Conservation (phyloP, 139 green algal genomes). For the Gonium pectorale region DNA sequence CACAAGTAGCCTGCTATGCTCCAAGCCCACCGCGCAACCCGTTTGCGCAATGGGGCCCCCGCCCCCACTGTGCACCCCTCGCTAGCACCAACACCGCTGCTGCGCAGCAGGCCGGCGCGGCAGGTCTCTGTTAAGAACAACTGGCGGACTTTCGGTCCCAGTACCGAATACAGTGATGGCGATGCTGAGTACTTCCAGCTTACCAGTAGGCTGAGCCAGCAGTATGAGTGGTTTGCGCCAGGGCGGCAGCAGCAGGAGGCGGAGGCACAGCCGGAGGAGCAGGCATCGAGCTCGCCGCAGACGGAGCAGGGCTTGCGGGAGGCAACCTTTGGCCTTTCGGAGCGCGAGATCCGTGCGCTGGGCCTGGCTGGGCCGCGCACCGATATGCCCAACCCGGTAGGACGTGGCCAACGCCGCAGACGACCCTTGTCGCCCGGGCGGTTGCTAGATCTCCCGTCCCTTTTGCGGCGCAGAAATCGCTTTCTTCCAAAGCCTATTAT, state of each 20-base stretch:
- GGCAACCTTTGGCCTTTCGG: slow-evolving; percentile 59
- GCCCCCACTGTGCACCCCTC: too few species aligned
- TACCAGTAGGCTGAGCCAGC: slow-evolving; percentile 57
- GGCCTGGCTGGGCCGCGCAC: slow-evolving; percentile 53
- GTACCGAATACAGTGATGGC: slow-evolving; percentile 55
- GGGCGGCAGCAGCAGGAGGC: slow-evolving; percentile 30
- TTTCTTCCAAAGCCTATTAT: slow-evolving; percentile 62
- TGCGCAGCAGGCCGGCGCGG: neutral
- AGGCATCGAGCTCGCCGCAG: neutral
- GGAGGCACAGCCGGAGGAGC: slow-evolving; percentile 22
- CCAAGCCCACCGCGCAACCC: too few species aligned
- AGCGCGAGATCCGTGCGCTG: slow-evolving; percentile 68
- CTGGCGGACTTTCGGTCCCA: slow-evolving; percentile 67
- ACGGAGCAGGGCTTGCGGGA: slow-evolving; percentile 12
- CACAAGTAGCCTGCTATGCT: too few species aligned
- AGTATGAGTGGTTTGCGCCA: slow-evolving; percentile 68
- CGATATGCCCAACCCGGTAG: slow-evolving; percentile 62
- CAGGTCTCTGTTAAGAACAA: slow-evolving; percentile 29
- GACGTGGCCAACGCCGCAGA: neutral
- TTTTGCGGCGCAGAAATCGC: slow-evolving; percentile 46
- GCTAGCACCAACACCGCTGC: too few species aligned
- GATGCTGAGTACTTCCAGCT: slow-evolving; percentile 69
- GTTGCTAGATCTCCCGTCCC: neutral
- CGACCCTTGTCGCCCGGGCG: neutral
- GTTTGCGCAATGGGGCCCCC: too few species aligned